Conservation (phyloP, 1,139 yeast genomes). For the Magnusiomyces magnusii region DNA sequence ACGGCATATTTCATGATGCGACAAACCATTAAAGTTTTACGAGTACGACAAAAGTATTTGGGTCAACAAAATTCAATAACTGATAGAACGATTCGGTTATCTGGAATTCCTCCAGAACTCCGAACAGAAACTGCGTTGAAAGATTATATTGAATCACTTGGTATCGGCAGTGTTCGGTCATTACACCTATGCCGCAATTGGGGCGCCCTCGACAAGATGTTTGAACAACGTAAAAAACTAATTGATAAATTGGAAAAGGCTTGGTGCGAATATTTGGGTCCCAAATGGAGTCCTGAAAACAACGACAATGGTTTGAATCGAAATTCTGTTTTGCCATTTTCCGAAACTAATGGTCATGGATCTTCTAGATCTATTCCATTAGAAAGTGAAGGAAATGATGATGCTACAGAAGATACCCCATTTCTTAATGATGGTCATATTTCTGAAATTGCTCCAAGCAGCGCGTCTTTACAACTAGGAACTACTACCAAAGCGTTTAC, state of each 20-base stretch:
- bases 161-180: slow-evolving; percentile 71
- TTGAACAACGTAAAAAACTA: slow-evolving; percentile 48
- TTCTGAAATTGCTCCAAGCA: neutral
- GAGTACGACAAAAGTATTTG: slow-evolving; percentile 70
- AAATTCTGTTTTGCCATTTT: slow-evolving; percentile 11
- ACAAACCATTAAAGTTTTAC: slow-evolving; percentile 65
- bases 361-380: slow-evolving; percentile 11
- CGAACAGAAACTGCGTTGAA: slow-evolving; percentile 62
- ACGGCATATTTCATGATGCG: slow-evolving; percentile 54
- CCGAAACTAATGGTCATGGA: slow-evolving; percentile 7
- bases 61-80: slow-evolving; percentile 89
- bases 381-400: slow-evolving; percentile 13
- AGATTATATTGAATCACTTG: slow-evolving; percentile 65
- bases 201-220: slow-evolving; percentile 60
- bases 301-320: neutral
- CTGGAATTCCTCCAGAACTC: slow-evolving; percentile 84
- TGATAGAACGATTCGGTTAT: slow-evolving; percentile 80
- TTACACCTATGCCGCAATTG: slow-evolving; percentile 81
- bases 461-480: slow-evolving; percentile 12
- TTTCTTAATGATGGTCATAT: neutral
- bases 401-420: neutral
- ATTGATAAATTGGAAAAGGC: slow-evolving; percentile 55
- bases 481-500: slow-evolving; percentile 15
- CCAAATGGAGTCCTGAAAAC: slow-evolving; percentile 23
- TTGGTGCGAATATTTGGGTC: slow-evolving; percentile 68